These are phyloP conservation scores for Boletus bicolor DNA, from an alignment of 768 basidiomycete genomes.

Conservation along the genomic window DNA sequence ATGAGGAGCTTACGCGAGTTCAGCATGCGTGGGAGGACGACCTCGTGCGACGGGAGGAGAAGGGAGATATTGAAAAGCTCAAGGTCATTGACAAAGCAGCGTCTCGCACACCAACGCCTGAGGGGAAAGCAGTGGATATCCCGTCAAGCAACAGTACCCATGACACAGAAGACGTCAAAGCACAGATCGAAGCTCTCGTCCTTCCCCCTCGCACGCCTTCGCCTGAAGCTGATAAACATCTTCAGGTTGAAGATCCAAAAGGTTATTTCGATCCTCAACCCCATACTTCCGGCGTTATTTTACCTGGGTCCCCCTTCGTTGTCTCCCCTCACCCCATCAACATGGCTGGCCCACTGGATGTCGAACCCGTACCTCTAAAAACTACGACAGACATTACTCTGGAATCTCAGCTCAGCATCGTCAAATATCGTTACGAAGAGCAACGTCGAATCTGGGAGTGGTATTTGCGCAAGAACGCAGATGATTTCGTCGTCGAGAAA, in stretches of 20 bases:
- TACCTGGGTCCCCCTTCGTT: conserved; percentile 31
- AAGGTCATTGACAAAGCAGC: conserved; percentile 11
- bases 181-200: conserved; percentile 59
- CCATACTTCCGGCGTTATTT: conserved; percentile 25
- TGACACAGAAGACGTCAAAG: conserved; percentile 53
- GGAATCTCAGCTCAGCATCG: conserved; percentile 66
- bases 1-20: conserved; percentile 66
- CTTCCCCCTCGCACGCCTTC: conserved; percentile 42
- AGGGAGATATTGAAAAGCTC: conserved; percentile 26
- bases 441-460: conserved; percentile 92
- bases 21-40: conserved; percentile 88
- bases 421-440: conserved; percentile 82
- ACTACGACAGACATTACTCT: conserved; percentile 65
- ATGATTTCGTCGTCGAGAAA: conserved; percentile 88
- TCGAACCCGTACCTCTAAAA: conserved; percentile 47
- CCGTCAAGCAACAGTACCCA: conserved; percentile 10
- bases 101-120: conserved; percentile 31
- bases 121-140: conserved; percentile 18
- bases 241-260: conserved; percentile 31
- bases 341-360: conserved; percentile 31
- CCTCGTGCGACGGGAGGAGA: conserved; percentile 73
- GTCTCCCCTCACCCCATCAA: conserved; percentile 30
- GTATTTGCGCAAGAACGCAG: conserved; percentile 83
- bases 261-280: conserved; percentile 45
- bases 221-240: conserved; percentile 25